A percentile compares a stretch with the other conserved stretches of the same genome.
Conservation (phyloP, 2,329 filamentous ascomycete genomes). For the Endoconidiophora polonica region DNA sequence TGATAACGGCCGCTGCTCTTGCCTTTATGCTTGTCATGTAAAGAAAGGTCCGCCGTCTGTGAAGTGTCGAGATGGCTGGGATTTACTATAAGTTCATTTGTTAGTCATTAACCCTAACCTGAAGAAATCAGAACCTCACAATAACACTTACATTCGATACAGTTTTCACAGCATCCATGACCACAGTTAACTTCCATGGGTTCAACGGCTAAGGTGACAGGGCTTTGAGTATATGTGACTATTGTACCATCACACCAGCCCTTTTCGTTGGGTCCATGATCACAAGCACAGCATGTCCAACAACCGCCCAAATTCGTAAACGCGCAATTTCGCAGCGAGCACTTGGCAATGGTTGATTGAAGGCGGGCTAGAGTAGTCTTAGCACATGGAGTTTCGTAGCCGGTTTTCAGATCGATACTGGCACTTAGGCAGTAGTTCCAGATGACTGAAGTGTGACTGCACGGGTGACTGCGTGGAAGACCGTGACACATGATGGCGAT, state of each 20-base stretch:
- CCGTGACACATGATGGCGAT: slow-evolving; percentile 33
- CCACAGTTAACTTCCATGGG: slow-evolving; percentile 28
- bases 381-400: slow-evolving; percentile 32
- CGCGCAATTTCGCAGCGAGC: slow-evolving; percentile 34
- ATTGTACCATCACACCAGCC: slow-evolving; percentile 34
- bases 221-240: slow-evolving; percentile 19
- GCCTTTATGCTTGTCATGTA: neutral
- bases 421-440: slow-evolving; percentile 36
- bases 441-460: slow-evolving; percentile 36
- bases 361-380: slow-evolving; percentile 31
- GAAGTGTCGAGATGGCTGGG: no score
- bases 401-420: slow-evolving; percentile 31
- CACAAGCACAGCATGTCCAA: slow-evolving; percentile 39
- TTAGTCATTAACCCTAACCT: no score
- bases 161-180: slow-evolving; percentile 36
- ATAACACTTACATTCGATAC: slow-evolving; percentile 25
- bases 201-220: slow-evolving; percentile 21
- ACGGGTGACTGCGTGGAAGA: slow-evolving; percentile 34
- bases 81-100: no score
- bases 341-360: slow-evolving; percentile 27
- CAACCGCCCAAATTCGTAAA: slow-evolving; percentile 31
- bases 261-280: slow-evolving; percentile 31
- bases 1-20: neutral
- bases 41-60: no score
- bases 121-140: neutral